Evolutionary conservation across 768 basidiomycete species (phyloP), one percentile per base, ranked within the genome.

Genomic region (Psilocybe cyanescens): DNA sequence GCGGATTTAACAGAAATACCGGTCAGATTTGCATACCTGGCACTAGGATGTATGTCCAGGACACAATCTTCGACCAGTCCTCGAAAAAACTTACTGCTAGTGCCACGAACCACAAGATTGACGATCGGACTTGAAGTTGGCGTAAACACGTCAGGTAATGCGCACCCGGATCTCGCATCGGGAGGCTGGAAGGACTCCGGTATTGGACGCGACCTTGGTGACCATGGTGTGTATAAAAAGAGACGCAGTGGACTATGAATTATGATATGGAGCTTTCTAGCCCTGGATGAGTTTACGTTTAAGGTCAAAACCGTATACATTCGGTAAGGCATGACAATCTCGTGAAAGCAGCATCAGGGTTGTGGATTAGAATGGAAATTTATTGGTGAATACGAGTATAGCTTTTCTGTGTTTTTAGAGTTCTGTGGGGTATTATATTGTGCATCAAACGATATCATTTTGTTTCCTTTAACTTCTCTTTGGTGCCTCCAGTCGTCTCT

Each of bases 401-500:
- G 24, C 24, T 24, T 24, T 24, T 24, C 24, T 24, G 24, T 24
- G 24, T 24, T 2, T 24, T 24, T 24, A 24, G 24, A 24, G 24
- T 24, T 24, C 24, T 24, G 24, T 24, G 24, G 24, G 24, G 24
- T 24, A 24, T 24, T 24, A 24, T 24, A 24, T 24, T 24, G 24
- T 24, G 24, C 24, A 24, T 24, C 24, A 24, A 24, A 24, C 24
- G 24, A 24, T 44, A 7, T 44, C 8, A 12, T 14, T n/a, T n/a
- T n/a, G n/a, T n/a, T 44, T n/a, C 41, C 6, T 14, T 44, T n/a
- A 44, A n/a, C 14, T 37, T n/a, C 14, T 19, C 17, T 52, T 57
- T 44, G 12, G 35, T 41, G 58, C 44, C 51, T 67, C 66, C 29
- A 67, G 44, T 11, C 35, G 59, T 37, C 71, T 63, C 55, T 69